Conservation (phyloP, 2,329 filamentous ascomycete species). For the Ophiostoma sp. region DNA sequence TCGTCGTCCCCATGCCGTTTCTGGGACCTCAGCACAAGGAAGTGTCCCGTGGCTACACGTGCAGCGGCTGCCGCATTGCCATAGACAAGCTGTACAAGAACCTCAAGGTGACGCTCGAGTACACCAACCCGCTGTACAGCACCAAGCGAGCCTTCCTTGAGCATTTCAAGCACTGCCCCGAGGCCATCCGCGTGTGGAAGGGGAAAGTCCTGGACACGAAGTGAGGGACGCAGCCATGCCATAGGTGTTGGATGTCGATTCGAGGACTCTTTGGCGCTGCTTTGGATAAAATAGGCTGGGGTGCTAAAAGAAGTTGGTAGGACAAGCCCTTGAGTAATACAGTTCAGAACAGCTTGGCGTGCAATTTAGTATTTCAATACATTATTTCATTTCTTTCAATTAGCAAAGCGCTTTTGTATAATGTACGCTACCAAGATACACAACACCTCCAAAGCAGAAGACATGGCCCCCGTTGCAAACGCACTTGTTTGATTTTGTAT, state of each 20-base stretch:
- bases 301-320: no score
- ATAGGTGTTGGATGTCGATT: no score
- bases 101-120: conserved; percentile 1
- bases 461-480: not conserved
- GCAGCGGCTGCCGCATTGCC: conserved; percentile 9
- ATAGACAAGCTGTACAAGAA: conserved; percentile 3
- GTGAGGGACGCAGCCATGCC: no score
- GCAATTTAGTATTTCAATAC: not conserved
- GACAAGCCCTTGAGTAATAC: no score
- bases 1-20: conserved; percentile 18
- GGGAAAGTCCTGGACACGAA: no score
- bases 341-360: not conserved
- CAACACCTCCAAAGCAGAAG: not conserved
- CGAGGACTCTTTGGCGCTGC: no score
- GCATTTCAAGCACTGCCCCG: conserved; percentile 11
- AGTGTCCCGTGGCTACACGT: conserved; percentile 8
- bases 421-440: not conserved
- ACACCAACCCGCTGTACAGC: conserved; percentile 15
- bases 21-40: not conserved
- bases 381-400: not conserved
- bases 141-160: conserved; percentile 10
- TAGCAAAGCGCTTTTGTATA: not conserved
- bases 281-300: no score
- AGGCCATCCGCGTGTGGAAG: conserved; percentile 15
- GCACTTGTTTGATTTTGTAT: not conserved